phyloP scores from a whole-genome alignment of 129 eudicot genomes.

The Silybum marianum region DNA sequence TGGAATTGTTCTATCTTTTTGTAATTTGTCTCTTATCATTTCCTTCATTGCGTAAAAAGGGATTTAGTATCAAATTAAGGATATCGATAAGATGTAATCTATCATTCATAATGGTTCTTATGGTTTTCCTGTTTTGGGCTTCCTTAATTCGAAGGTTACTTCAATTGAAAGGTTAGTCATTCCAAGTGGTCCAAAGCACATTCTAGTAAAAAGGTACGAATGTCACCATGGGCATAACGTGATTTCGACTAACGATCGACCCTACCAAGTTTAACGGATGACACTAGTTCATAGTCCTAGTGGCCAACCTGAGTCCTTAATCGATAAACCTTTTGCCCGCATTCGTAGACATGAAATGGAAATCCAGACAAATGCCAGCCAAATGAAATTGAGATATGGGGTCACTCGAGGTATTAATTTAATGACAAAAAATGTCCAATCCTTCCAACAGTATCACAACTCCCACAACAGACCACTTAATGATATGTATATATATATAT shows the following conservation, averaged over 20 bases:
- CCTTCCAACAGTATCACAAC: conserved; percentile 10
- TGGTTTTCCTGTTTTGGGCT: background rate
- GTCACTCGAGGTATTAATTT: background rate
- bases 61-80: conserved; percentile 5
- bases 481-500: background rate
- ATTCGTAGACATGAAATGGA: background rate
- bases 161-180: conserved; percentile 13
- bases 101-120: background rate
- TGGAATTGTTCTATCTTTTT: conserved; percentile 37
- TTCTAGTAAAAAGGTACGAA: conserved; percentile 9
- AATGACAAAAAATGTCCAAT: background rate
- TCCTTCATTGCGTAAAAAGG: background rate
- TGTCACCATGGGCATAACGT: background rate
- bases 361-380: conserved; percentile 16
- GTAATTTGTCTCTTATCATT: conserved; percentile 27
- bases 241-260: conserved; percentile 3
- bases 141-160: background rate
- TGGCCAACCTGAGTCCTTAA: background rate
- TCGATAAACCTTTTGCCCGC: background rate
- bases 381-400: conserved; percentile 11
- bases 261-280: background rate
- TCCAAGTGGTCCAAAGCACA: conserved; percentile 16
- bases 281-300: background rate
- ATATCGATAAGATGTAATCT: background rate
- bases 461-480: conserved; percentile 11